Evolutionary conservation across 768 basidiomycete species (phyloP).

Genomic region (Albatrellus ellisii): DNA sequence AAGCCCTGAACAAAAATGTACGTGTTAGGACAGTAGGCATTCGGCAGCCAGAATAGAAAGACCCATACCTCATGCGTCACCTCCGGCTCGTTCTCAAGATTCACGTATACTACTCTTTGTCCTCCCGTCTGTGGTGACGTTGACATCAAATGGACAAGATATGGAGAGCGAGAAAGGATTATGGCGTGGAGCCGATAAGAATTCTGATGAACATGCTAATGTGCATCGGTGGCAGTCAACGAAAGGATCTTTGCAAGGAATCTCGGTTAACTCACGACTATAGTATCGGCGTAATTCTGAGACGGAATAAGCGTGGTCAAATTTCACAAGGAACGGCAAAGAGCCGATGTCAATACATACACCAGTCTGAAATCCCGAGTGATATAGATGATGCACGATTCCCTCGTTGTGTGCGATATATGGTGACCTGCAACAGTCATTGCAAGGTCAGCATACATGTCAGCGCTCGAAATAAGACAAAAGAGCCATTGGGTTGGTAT

Average conservation of each 20-base stretch:
- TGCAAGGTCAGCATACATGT: neutral
- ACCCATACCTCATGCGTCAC: constrained; percentile 69
- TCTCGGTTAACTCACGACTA: constrained; percentile 40
- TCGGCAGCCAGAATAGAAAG: neutral
- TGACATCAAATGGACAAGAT: constrained; percentile 79
- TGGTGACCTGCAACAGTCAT: constrained; percentile 2
- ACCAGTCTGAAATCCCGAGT: constrained; percentile 70
- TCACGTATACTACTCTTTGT: constrained; percentile 59
- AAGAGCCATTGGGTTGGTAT: neutral
- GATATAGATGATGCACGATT: constrained; percentile 68
- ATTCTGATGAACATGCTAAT: constrained; percentile 62
- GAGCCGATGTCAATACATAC: constrained; percentile 30
- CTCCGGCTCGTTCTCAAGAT: constrained; percentile 67
- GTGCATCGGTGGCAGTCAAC: neutral
- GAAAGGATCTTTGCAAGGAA: constrained; percentile 5
- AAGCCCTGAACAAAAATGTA: neutral
- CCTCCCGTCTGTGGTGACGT: constrained; percentile 56
- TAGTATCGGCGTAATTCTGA: constrained; percentile 70
- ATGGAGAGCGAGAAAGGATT: constrained; percentile 79
- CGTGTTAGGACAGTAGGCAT: neutral
- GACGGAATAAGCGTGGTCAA: constrained; percentile 1
- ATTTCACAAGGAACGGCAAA: neutral
- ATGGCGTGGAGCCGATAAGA: constrained; percentile 73
- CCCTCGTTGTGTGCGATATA: constrained; percentile 24
- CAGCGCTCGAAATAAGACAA: too few relatives aligned